These are phyloP conservation scores for Chlamydomonas incerta DNA, from an alignment of 139 green algal genomes.

Conservation along the genomic window DNA sequence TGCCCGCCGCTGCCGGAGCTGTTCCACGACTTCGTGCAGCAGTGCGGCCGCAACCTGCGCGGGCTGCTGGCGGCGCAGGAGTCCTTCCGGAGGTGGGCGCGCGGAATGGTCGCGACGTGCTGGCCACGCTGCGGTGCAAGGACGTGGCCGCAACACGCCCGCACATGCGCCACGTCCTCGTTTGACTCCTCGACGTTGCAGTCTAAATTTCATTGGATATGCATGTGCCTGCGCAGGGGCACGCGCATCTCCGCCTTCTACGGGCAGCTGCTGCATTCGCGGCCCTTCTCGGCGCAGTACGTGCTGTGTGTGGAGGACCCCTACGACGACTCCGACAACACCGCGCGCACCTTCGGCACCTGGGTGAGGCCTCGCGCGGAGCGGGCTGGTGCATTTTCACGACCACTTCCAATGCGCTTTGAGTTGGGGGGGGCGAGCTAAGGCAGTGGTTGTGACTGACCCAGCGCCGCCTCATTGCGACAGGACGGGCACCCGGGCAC, in stretches of 20 bases:
- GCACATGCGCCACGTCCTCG: no score
- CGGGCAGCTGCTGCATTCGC: neutral
- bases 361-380: slow-evolving; percentile 32
- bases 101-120: no score
- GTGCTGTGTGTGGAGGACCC: slow-evolving; percentile 44
- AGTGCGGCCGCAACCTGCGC: neutral
- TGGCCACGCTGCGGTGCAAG: no score
- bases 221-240: no score
- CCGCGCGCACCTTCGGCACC: slow-evolving; percentile 29
- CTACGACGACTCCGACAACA: slow-evolving; percentile 37
- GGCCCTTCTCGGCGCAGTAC: neutral
- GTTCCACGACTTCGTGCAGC: slow-evolving; percentile 7
- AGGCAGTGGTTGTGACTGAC: no score
- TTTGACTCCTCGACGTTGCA: no score
- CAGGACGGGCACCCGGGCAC: slow-evolving; percentile 17
- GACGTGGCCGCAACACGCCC: no score
- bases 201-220: no score
- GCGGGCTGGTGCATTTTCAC: no score
- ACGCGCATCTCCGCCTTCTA: slow-evolving; percentile 33
- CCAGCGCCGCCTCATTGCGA: no score
- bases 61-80: neutral
- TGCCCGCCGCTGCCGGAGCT: slow-evolving; percentile 12
- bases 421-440: no score
- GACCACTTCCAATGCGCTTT: no score
- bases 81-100: neutral